Evolutionary conservation across 805 yeast species (phyloP).

Genomic region (Cephaloascus albidus): DNA sequence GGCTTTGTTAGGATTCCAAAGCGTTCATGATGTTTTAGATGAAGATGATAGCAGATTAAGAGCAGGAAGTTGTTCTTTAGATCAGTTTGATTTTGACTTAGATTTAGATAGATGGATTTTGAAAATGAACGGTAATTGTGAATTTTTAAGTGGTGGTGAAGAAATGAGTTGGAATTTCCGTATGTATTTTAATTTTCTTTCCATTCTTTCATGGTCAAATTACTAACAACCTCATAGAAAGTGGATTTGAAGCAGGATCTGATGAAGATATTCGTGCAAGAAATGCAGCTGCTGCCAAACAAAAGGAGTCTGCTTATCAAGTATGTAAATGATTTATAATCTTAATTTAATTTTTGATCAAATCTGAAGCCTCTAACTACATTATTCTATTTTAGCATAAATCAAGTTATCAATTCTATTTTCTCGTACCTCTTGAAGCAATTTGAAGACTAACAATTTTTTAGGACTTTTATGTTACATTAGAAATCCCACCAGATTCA

Average conservation of each 20-base stretch:
- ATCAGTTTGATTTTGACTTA: constrained; percentile 34
- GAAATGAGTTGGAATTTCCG: constrained; percentile 92
- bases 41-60: constrained; percentile 32
- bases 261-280: constrained; percentile 72
- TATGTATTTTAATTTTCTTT: constrained; percentile 11
- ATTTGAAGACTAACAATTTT: constrained; percentile 1
- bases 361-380: too few species aligned
- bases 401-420: too few species aligned
- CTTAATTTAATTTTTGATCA: too few species aligned
- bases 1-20: constrained; percentile 47
- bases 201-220: neutral
- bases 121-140: constrained; percentile 63
- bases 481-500: constrained; percentile 11
- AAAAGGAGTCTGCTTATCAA: neutral
- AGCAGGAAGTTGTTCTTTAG: constrained; percentile 83
- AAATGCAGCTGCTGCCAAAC: constrained; percentile 6
- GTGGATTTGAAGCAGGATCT: constrained; percentile 79
- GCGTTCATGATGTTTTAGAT: constrained; percentile 43
- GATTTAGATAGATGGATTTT: constrained; percentile 43
- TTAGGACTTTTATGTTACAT: constrained; percentile 14
- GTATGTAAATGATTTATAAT: neutral
- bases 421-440: too few species aligned
- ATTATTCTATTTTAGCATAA: too few species aligned
- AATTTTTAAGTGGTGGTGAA: constrained; percentile 67
- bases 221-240: constrained; percentile 2